Evolutionary conservation across 2,329 filamentous ascomycete genomes (phyloP).

Genomic region (Purpureocillium takamizusanense): DNA sequence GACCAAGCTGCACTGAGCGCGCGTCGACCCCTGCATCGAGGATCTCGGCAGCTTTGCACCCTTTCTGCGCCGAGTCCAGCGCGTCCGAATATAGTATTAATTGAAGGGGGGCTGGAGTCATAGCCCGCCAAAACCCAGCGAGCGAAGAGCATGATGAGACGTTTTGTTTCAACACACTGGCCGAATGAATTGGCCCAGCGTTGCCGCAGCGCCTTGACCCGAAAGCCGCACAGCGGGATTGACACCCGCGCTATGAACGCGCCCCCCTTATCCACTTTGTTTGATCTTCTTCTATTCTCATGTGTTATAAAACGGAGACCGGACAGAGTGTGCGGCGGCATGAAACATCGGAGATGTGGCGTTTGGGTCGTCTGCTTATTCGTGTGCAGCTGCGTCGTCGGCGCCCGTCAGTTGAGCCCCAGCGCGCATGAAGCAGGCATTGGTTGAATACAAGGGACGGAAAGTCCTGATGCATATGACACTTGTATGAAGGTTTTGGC

Average conservation of each 20-base stretch:
- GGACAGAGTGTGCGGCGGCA: not conserved
- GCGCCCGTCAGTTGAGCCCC: not conserved
- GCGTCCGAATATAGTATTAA: too few relatives aligned
- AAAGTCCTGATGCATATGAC: not conserved
- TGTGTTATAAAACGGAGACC: too few relatives aligned
- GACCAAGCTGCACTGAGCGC: constrained; percentile 19
- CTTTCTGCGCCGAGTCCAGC: too few relatives aligned
- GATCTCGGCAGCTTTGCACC: too few relatives aligned
- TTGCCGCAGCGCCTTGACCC: not conserved
- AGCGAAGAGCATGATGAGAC: not conserved
- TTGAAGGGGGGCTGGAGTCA: too few relatives aligned
- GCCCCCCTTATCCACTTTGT: too few relatives aligned
- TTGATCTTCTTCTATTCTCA: too few relatives aligned
- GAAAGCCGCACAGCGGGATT: too few relatives aligned
- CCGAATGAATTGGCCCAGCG: not conserved
- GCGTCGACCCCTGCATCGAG: too few relatives aligned
- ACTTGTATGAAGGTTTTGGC: too few relatives aligned
- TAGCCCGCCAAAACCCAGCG: too few relatives aligned
- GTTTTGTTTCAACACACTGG: not conserved
- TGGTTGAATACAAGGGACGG: not conserved
- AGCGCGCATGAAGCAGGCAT: not conserved
- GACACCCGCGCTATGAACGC: too few relatives aligned
- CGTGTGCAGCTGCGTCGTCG: not conserved
- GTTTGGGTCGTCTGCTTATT: not conserved
- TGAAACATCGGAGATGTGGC: not conserved